Evolutionary conservation across 2,329 filamentous ascomycete species (phyloP), one percentile per base, ranked within the genome.

Genomic region (Colletotrichum chrysophilum): DNA sequence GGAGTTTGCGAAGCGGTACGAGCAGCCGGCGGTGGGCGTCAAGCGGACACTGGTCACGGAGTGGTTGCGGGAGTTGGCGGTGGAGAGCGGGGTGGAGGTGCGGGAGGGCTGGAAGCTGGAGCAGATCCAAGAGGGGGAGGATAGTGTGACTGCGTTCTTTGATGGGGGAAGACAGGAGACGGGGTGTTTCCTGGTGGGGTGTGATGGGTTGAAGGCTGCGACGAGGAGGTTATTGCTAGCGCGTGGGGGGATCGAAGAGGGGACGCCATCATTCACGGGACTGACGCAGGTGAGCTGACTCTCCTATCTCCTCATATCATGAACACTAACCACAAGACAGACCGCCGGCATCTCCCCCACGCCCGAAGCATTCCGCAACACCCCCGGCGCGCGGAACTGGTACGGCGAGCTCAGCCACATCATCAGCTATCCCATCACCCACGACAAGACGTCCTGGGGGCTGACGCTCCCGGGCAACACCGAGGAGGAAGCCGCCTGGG

Each of bases 51-150:
- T 61, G 6, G 21, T 81, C 14, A 80, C 79, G 10, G 52, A 79
- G 9, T 76, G 70, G 58, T 66, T 80, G 14, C 71, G 77, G 36
- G 60, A 77, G 3, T 52, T 65, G 18, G 72, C 78, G 6, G 18
- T 78, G 1, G 77, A 79, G 30, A 62, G 65, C 8, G 75, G 67
- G 14, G 74, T 81, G 21, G 79, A 81, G 36, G 48, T 80, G 4
- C 56, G 80, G 34, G 75, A 80, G 58, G 80, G 79, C 12, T 81
- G 80, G 80, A 77, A 74, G 30, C 77, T 81, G 21, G 68, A 76
- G 21, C 71, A 70, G 24, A 78, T 81, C 8, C 21, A 72, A 18
- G 79, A 81, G 34, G 66, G 69, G 9, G 56, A 77, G 10, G 64
- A 77, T 8, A 76, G 76, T 2, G 77, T 81, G 3, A 80, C 78